phyloP scores from a whole-genome alignment of 495 filamentous ascomycete species.

The Penicillium simplicissimum region DNA sequence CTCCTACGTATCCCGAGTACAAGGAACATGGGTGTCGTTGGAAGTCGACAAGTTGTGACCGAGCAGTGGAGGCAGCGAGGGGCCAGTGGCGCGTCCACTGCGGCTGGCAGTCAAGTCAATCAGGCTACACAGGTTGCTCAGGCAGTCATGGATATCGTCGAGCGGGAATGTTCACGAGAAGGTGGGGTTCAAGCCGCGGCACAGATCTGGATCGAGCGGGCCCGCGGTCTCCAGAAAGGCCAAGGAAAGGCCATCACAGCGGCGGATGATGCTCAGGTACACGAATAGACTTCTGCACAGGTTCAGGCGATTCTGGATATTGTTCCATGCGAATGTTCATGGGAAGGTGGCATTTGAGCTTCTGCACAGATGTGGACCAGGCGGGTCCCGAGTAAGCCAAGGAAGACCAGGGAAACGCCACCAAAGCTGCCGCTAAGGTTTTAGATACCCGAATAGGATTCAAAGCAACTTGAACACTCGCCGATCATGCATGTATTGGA shows the following conservation, averaged over 20 bases:
- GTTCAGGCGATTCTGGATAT: constrained; percentile 28
- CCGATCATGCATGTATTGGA: background rate
- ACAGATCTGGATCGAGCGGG: constrained; percentile 48
- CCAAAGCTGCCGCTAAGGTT: background rate
- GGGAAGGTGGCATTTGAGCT: background rate
- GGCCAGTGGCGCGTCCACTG: background rate
- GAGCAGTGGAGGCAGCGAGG: constrained; percentile 18
- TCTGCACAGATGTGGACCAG: too few relatives aligned
- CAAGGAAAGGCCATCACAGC: constrained; percentile 11
- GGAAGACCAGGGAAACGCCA: constrained; percentile 14
- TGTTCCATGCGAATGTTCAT: constrained; percentile 14
- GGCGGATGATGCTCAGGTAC: constrained; percentile 6
- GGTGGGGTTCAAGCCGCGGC: constrained; percentile 39
- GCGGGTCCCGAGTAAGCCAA: constrained; percentile 33
- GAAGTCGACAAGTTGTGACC: constrained; percentile 41
- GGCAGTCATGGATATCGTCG: constrained; percentile 35
- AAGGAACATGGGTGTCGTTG: constrained; percentile 78
- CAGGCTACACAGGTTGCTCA: constrained; percentile 7
- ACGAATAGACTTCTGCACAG: background rate
- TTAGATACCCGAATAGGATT: constrained; percentile 1
- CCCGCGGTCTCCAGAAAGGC: constrained; percentile 33
- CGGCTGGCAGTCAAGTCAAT: background rate
- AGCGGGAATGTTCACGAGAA: constrained; percentile 44
- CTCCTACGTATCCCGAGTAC: constrained; percentile 87
- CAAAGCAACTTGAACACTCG: background rate